Evolutionary conservation across 352 stramenopile genomes (phyloP).

Genomic region (Pythium rishiriense): DNA sequence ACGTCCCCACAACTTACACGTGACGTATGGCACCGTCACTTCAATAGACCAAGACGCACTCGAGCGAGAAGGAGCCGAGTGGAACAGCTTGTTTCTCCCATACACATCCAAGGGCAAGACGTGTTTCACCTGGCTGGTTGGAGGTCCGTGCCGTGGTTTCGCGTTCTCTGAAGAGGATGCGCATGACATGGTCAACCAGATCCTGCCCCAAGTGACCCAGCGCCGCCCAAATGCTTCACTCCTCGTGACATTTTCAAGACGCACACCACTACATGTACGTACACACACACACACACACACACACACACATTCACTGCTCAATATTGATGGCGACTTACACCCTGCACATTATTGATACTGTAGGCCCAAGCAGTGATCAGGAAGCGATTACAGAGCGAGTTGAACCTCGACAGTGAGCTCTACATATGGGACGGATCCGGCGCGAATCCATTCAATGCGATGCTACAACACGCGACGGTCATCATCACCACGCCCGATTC

Average conservation of each 20-base stretch:
- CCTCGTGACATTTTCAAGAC: constrained; percentile 69
- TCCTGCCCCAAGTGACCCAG: constrained; percentile 28
- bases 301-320: too few relatives aligned
- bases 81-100: constrained; percentile 7
- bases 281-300: too few relatives aligned
- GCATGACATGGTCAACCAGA: constrained; percentile 41
- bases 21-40: constrained; percentile 59
- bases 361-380: constrained; percentile 46
- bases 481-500: constrained; percentile 79
- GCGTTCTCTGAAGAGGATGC: constrained; percentile 40
- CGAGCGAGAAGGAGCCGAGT: constrained; percentile 20
- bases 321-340: not conserved
- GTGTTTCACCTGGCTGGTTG: constrained; percentile 56
- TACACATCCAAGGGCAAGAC: constrained; percentile 16
- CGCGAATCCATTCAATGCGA: constrained; percentile 65
- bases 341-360: too few relatives aligned
- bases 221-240: constrained; percentile 25
- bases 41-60: constrained; percentile 11
- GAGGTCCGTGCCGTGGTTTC: constrained; percentile 68
- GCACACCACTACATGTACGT: constrained; percentile 47
- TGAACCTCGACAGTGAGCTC: constrained; percentile 31
- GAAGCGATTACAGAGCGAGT: constrained; percentile 15
- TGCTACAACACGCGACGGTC: constrained; percentile 46
- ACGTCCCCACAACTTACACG: constrained; percentile 33
- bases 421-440: constrained; percentile 56